A percentile compares a stretch with the other conserved stretches of the same genome.
Evolutionary conservation across 2,329 filamentous ascomycete species (phyloP).

Genomic region (Aspergillus pseudonomiae): DNA sequence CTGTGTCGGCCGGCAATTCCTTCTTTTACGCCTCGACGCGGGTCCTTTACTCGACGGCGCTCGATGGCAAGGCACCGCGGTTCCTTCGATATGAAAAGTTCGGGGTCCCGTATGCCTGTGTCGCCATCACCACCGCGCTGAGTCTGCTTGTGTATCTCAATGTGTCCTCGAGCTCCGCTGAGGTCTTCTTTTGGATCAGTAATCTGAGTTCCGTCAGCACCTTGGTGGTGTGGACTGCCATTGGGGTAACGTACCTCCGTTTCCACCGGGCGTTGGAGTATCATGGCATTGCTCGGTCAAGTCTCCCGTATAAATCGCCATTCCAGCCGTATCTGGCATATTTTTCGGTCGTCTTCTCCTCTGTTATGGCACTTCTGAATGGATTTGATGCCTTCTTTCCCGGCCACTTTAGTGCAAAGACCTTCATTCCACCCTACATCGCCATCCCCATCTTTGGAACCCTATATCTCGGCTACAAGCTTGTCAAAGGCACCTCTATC

Average conservation of each 20-base stretch:
- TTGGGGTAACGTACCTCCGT: conserved; percentile 56
- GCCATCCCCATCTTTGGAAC: conserved; percentile 59
- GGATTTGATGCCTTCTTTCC: conserved; percentile 57
- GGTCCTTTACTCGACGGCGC: conserved; percentile 42
- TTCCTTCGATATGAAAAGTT: conserved; percentile 47
- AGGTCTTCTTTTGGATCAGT: conserved; percentile 69
- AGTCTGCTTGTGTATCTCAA: conserved; percentile 68
- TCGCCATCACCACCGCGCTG: conserved; percentile 55
- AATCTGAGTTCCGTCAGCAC: conserved; percentile 55
- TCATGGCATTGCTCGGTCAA: conserved; percentile 39
- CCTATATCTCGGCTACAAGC: conserved; percentile 49
- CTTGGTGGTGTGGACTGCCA: conserved; percentile 62
- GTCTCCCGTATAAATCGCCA: conserved; percentile 50
- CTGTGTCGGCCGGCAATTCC: conserved; percentile 48
- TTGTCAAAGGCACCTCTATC: conserved; percentile 37
- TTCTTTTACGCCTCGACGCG: conserved; percentile 42
- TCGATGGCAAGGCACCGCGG: conserved; percentile 42
- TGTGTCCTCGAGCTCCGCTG: conserved; percentile 56
- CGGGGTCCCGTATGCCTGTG: conserved; percentile 59
- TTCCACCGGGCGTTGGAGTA: conserved; percentile 51
- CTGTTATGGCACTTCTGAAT: conserved; percentile 65
- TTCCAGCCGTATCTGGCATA: conserved; percentile 63
- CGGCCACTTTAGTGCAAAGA: conserved; percentile 55
- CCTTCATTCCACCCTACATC: conserved; percentile 60
- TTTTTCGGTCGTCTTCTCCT: conserved; percentile 56